Conservation (phyloP, 352 stramenopile genomes). For the Elongisporangium anandrum region DNA sequence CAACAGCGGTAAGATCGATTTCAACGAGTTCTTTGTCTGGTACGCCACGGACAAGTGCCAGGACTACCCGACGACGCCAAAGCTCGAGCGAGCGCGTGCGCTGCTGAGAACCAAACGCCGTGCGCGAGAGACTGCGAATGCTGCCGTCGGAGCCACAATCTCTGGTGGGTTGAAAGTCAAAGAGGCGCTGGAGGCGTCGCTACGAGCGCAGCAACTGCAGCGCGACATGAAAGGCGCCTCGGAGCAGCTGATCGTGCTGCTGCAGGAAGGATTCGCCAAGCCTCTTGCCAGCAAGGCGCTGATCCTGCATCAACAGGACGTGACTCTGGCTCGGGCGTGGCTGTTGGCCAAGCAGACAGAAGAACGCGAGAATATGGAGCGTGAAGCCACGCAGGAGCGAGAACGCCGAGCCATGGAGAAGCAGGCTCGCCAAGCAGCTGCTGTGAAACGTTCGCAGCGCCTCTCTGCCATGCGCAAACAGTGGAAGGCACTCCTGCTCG, state of each 20-base stretch:
- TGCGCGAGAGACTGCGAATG: slow-evolving; percentile 12
- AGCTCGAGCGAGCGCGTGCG: slow-evolving; percentile 27
- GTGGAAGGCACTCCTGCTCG: slow-evolving; percentile 19
- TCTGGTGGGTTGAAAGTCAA: slow-evolving; percentile 12
- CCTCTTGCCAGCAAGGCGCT: slow-evolving; percentile 32
- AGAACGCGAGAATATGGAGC: slow-evolving; percentile 14
- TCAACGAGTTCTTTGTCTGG: slow-evolving; percentile 48
- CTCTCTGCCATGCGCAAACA: slow-evolving; percentile 11
- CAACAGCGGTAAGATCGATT: slow-evolving; percentile 37
- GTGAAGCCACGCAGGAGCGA: not conserved
- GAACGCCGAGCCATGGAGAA: slow-evolving; percentile 8
- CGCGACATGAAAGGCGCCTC: slow-evolving; percentile 26
- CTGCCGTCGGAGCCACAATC: slow-evolving; percentile 14
- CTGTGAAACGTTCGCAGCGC: slow-evolving; percentile 19
- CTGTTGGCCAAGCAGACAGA: slow-evolving; percentile 18
- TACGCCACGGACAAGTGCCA: slow-evolving; percentile 46
- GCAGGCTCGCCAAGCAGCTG: slow-evolving; percentile 6
- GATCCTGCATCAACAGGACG: slow-evolving; percentile 21
- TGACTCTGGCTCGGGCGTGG: slow-evolving; percentile 24
- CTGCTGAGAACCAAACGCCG: slow-evolving; percentile 29
- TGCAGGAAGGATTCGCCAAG: slow-evolving; percentile 34
- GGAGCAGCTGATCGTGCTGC: slow-evolving; percentile 25
- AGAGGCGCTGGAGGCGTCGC: slow-evolving; percentile 12
- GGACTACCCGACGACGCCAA: slow-evolving; percentile 23
- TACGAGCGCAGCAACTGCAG: slow-evolving; percentile 20